Base-by-base conservation (phyloP, 2,329 filamentous ascomycete genomes). In the Leptodontidium sp. region DNA sequence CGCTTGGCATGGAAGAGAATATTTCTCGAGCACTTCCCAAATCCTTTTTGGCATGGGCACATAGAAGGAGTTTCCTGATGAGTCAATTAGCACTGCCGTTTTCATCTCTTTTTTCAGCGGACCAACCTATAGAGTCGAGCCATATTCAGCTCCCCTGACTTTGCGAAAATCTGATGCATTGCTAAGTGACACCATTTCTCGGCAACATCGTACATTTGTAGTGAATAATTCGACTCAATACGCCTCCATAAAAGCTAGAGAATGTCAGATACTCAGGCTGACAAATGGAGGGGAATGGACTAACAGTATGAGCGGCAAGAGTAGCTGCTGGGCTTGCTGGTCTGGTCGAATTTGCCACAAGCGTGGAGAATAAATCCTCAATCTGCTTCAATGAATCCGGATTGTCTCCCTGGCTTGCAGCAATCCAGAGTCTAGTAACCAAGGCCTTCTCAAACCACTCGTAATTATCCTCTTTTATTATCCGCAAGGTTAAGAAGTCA, bases 231-330 rank as follows among this genome's bases (percentile, higher is more conserved):
- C 0, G 83, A 79, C 64, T 94, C 91, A n/a, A 92, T 83, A 32
- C 85, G 87, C 79, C 93, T 96, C 93, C 94, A 98, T 3, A 97
- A 81, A 3, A 97, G 79, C 91, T 95, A 69, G 71, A 47, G 7
- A 11, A 12, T 45, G 38, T 76, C 55, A 75, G 72, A n/a, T 49
- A 21, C 7, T 24, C 21, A 26, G 14, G 40, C 24, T 73, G 24
- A 73, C 69, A 57, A 17, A 26, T 45, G 53, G n/a, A 53, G 17
- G 26, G 12, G 35, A 26, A 58, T 21, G 7, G 17, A 78, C 86
- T 73, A 76, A 91, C 89, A 43, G 88, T 91, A 73, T 93, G 90
- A 7, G 87, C 86, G 43, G 90, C 90, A 70, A 89, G 87, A 14
- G 91, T 88, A 6, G 89, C 88, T 70, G 87, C 84, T 4, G 86